Percentiles rank a stretch among this genome's conserved stretches.
Evolutionary conservation across 768 basidiomycete genomes (phyloP).

Genomic region (Asterophora lycoperdoides): DNA sequence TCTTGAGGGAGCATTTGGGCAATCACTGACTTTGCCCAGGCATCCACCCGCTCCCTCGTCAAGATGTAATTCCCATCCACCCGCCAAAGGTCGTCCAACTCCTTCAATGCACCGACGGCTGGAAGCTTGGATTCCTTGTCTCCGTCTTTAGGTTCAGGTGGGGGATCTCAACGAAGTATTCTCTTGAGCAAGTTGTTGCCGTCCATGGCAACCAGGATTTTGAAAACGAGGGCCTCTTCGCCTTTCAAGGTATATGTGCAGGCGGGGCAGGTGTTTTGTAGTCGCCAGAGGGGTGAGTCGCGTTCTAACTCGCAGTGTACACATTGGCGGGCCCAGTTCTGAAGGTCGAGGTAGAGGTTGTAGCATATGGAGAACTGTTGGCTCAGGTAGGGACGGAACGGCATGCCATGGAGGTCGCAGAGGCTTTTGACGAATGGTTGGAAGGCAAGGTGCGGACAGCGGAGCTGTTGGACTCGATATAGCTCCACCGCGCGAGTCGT

Average conservation of each 20-base stretch:
- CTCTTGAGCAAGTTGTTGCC: constrained; percentile 28
- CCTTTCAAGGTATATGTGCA: constrained; percentile 25
- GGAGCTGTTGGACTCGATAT: constrained; percentile 15
- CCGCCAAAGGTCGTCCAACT: constrained; percentile 9
- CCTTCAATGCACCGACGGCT: constrained; percentile 4
- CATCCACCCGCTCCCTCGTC: constrained; percentile 16
- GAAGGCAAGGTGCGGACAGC: constrained; percentile 23
- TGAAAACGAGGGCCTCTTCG: constrained; percentile 18
- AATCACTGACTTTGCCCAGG: constrained; percentile 16
- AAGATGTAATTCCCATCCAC: constrained; percentile 19
- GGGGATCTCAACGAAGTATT: constrained; percentile 4
- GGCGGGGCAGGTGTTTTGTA: constrained; percentile 23
- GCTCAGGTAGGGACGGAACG: constrained; percentile 16
- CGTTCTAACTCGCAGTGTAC: constrained; percentile 20
- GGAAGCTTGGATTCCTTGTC: no score
- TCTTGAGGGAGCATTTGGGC: constrained; percentile 8
- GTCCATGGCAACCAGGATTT: constrained; percentile 21
- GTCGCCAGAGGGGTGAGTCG: constrained; percentile 19
- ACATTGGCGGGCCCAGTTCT: not conserved
- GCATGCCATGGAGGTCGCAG: constrained; percentile 24
- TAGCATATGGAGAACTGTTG: constrained; percentile 22
- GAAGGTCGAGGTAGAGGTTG: constrained; percentile 24
- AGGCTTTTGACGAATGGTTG: constrained; percentile 26
- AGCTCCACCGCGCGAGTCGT: constrained; percentile 20
- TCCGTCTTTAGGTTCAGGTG: not conserved